Base-by-base conservation (phyloP, 2,329 filamentous ascomycete genomes). In the Periconia sp. region DNA sequence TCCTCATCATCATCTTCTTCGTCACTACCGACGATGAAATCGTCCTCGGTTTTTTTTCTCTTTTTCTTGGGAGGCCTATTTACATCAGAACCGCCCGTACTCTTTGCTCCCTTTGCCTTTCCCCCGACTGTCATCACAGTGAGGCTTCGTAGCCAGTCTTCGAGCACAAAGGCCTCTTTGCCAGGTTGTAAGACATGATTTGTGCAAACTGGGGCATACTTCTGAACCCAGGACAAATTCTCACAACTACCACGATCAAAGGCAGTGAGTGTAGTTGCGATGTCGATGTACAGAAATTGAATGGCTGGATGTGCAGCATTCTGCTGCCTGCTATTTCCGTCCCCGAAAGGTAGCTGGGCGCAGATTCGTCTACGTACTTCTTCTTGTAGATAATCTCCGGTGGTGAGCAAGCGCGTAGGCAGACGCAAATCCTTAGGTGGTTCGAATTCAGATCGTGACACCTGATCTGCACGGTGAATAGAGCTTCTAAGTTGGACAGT, bases 231-330 rank as follows among this genome's bases (percentile, higher is more conserved):
- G 7, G 83, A 71, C 19, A 79, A 71, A 2, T 75, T 77, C 61
- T 97, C 92, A 56, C 88, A 95, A 36, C 79, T 80, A 7, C 85
- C 88, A 49, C 74, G 80, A 65, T 99, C 94, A 59, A 92, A 96
- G 0, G 92, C 85, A 4, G 88, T 92, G 10, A 92, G 75, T 0
- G 77, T 77, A 1, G 75, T 77, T 31, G 77, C 71, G 22, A 96
- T 77, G 0, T 78, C 76, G 3, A 75, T 66, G 56, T 85, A 88
- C 2, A 90, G 73, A 2, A 76, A 74, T 10, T 66, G 57, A 33
- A 94, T 66, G 13, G 83, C 81, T 9, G 85, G 77, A 64, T 91
- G 85, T 18, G 45, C 44, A 3, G 24, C 24, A 25, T 24, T 12
- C 41, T 16, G 3, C 8, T 11, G 19, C 36, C 16, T 11, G 25